Conservation (phyloP, 148 eudicot species). For the Pharnaceum exiguum region DNA sequence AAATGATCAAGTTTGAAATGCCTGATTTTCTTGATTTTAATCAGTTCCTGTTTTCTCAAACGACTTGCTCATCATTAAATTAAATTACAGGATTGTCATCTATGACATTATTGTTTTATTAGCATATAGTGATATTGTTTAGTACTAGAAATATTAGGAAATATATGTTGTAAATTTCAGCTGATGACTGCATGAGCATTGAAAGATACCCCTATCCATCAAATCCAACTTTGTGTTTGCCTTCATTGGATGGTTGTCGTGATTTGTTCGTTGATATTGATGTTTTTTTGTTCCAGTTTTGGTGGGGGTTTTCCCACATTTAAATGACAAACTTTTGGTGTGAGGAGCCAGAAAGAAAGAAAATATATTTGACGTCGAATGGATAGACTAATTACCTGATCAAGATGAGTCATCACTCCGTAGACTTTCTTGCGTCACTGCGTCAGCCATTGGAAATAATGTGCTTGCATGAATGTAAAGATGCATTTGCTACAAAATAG, state of each 20-base stretch:
- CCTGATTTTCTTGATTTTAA: slow-evolving; percentile 51
- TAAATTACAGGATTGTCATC: neutral
- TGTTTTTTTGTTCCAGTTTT: slow-evolving; percentile 17
- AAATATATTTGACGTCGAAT: neutral
- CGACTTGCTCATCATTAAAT: slow-evolving; percentile 3
- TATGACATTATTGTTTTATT: neutral
- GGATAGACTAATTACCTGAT: neutral
- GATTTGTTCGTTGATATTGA: slow-evolving; percentile 16
- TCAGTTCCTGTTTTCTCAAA: slow-evolving; percentile 45
- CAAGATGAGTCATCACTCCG: slow-evolving; percentile 4
- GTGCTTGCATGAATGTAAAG: neutral
- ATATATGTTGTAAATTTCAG: slow-evolving; percentile 27
- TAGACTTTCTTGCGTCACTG: slow-evolving; percentile 7
- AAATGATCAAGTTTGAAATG: slow-evolving; percentile 56
- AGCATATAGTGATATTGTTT: slow-evolving; percentile 12
- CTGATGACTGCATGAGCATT: slow-evolving; percentile 20
- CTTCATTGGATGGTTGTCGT: slow-evolving; percentile 23
- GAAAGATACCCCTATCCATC: slow-evolving; percentile 18
- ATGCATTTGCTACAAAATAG: neutral
- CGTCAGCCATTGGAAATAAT: too few relatives aligned
- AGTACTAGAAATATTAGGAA: slow-evolving; percentile 9
- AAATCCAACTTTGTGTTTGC: slow-evolving; percentile 23
- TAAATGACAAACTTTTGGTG: neutral
- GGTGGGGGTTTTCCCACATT: slow-evolving; percentile 1
- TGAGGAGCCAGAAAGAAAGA: neutral